phyloP scores from a whole-genome alignment of 164 flowering plant genomes.

The Dillenia turbinata region DNA sequence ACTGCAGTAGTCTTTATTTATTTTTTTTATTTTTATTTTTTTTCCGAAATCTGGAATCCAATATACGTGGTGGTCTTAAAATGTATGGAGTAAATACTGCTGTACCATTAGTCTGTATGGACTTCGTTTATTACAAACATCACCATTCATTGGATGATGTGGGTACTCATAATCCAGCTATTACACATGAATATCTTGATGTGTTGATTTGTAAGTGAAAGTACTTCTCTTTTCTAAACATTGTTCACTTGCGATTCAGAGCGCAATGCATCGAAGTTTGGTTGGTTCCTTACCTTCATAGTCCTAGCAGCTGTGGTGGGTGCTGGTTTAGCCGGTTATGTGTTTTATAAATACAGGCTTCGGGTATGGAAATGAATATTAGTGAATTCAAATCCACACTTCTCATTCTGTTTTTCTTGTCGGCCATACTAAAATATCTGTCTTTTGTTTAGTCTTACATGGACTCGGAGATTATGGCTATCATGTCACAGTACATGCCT shows the following conservation, averaged over 20 bases:
- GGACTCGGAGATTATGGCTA: slow-evolving; percentile 96
- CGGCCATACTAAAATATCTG: background rate
- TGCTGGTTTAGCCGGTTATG: slow-evolving; percentile 59
- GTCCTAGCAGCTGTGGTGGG: slow-evolving; percentile 49
- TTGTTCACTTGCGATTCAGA: slow-evolving; percentile 28
- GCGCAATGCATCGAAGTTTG: slow-evolving; percentile 44
- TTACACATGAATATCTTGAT: no score
- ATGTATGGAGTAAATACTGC: no score
- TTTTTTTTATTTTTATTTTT: no score
- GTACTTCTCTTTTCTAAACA: background rate
- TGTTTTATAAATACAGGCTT: slow-evolving; percentile 90
- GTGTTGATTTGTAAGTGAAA: no score
- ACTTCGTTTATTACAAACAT: no score
- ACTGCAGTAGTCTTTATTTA: no score
- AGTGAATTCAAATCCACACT: background rate
- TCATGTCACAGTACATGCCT: slow-evolving; percentile 97
- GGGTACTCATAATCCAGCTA: no score
- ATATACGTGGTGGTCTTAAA: no score
- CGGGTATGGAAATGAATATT: slow-evolving; percentile 39
- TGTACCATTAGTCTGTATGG: no score
- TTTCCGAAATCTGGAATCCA: no score
- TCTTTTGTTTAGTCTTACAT: slow-evolving; percentile 73
- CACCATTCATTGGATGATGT: no score
- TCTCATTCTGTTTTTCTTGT: background rate
- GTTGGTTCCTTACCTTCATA: slow-evolving; percentile 47